Evolutionary conservation across 129 eudicot genomes (phyloP).

Genomic region (Tagetes patula): DNA sequence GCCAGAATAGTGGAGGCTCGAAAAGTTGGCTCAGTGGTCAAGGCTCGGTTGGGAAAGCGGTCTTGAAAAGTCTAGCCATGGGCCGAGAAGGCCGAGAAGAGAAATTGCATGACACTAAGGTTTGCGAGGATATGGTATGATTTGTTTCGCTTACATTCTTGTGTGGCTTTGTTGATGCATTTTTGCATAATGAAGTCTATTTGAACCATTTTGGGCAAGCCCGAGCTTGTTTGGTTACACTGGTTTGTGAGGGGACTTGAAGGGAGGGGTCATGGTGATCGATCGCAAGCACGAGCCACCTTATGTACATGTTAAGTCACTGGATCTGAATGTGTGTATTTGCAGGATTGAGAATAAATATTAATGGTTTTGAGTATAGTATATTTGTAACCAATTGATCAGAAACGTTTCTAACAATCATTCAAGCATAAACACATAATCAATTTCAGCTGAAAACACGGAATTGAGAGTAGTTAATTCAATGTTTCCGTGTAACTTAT

Average conservation of each 20-base stretch:
- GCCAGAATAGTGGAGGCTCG: slow-evolving; percentile 33
- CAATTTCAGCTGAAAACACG: too few relatives aligned
- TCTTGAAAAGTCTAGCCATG: slow-evolving; percentile 17
- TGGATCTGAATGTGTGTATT: neutral
- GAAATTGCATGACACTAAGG: slow-evolving; percentile 15
- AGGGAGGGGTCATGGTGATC: neutral
- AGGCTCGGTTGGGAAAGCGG: slow-evolving; percentile 29
- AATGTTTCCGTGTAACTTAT: too few relatives aligned
- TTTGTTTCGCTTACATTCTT: neutral
- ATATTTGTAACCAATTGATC: too few relatives aligned
- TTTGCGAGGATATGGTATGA: slow-evolving; percentile 37
- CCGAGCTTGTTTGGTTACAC: neutral
- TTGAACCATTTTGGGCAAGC: neutral
- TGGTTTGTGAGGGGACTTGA: neutral
- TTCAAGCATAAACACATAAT: too few relatives aligned
- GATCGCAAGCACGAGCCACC: neutral
- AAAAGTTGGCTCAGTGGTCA: slow-evolving; percentile 38
- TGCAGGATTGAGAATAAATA: neutral
- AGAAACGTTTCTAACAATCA: too few relatives aligned
- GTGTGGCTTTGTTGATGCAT: neutral
- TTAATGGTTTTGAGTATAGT: neutral
- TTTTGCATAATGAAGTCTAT: neutral
- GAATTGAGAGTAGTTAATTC: too few relatives aligned
- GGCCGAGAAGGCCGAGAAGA: slow-evolving; percentile 33
- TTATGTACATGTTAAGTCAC: neutral